phyloP scores from a whole-genome alignment of 495 filamentous ascomycete genomes.

The Lasiosphaeris hirsuta region DNA sequence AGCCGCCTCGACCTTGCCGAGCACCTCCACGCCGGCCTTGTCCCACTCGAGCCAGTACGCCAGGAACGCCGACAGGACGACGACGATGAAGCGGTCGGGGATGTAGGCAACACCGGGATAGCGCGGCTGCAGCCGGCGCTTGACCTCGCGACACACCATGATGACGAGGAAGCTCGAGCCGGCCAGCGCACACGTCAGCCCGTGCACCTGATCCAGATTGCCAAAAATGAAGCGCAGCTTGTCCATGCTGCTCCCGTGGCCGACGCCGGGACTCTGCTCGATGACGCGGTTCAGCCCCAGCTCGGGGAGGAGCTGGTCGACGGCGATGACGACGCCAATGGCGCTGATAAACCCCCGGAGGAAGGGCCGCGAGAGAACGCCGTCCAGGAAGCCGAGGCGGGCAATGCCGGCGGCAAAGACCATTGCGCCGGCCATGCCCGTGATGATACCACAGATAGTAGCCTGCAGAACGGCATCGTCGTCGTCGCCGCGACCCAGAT shows the following conservation, averaged over 20 bases:
- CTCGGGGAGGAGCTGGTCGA: slow-evolving; percentile 91
- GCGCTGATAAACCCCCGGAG: slow-evolving; percentile 93
- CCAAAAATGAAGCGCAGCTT: slow-evolving; percentile 77
- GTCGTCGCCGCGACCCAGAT: slow-evolving; percentile 65
- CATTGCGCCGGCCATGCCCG: slow-evolving; percentile 79
- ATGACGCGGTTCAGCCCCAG: slow-evolving; percentile 69
- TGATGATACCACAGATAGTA: slow-evolving; percentile 81
- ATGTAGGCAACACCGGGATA: slow-evolving; percentile 82
- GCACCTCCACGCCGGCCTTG: slow-evolving; percentile 70
- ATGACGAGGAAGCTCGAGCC: slow-evolving; percentile 81
- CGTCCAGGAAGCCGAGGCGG: slow-evolving; percentile 91
- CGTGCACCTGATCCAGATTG: slow-evolving; percentile 63
- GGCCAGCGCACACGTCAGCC: slow-evolving; percentile 69
- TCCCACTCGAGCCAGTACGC: slow-evolving; percentile 81
- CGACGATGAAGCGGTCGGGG: slow-evolving; percentile 88
- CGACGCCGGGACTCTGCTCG: slow-evolving; percentile 52
- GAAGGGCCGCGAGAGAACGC: slow-evolving; percentile 88
- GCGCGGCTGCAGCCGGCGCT: slow-evolving; percentile 75
- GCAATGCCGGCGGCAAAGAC: slow-evolving; percentile 80
- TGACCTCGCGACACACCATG: slow-evolving; percentile 79
- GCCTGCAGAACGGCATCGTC: slow-evolving; percentile 68
- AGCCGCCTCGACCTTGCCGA: slow-evolving; percentile 73
- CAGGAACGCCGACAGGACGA: slow-evolving; percentile 79
- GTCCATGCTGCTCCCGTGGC: slow-evolving; percentile 78
- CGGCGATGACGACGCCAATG: slow-evolving; percentile 91